These are phyloP conservation scores for Periglandula ipomoeae DNA, from an alignment of 2,329 filamentous ascomycete genomes.

Conservation along the genomic window DNA sequence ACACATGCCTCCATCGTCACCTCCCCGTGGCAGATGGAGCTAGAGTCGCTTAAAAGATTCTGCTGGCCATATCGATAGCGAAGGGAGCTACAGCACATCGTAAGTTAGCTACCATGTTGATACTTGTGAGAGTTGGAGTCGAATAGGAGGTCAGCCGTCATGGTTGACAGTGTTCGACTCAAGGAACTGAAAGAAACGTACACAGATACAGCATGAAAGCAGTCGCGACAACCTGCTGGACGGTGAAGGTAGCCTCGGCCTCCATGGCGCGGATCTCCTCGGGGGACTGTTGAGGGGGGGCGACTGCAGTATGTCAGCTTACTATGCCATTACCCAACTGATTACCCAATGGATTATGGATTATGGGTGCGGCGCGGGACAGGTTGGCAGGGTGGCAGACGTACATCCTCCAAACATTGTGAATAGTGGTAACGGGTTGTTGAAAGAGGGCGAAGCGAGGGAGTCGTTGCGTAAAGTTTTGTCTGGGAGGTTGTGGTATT, in stretches of 20 bases:
- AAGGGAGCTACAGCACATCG: conserved; percentile 39
- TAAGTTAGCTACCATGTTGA: not conserved
- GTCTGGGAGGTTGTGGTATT: conserved; percentile 4
- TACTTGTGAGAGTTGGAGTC: not conserved
- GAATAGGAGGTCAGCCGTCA: not conserved
- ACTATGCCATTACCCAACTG: conserved; percentile 7
- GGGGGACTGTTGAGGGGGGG: conserved; percentile 57
- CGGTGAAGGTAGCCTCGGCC: conserved; percentile 54
- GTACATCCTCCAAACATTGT: conserved; percentile 30
- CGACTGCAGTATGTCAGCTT: conserved; percentile 37
- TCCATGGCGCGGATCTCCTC: conserved; percentile 65
- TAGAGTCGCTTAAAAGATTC: conserved; percentile 26
- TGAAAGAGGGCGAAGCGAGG: not conserved
- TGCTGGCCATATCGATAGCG: conserved; percentile 42
- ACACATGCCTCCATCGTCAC: too few relatives aligned
- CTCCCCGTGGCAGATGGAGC: not conserved
- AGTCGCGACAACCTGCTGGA: conserved; percentile 58
- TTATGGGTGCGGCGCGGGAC: not conserved
- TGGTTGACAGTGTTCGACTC: too few relatives aligned
- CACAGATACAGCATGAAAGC: conserved; percentile 67
- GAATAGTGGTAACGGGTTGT: not conserved
- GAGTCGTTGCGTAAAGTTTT: conserved; percentile 2
- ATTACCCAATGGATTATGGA: not conserved
- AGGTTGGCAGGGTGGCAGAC: conserved; percentile 15
- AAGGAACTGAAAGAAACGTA: conserved; percentile 33